Conservation (phyloP, 441 rosid genomes). For the Adansonia madagascariensis region DNA sequence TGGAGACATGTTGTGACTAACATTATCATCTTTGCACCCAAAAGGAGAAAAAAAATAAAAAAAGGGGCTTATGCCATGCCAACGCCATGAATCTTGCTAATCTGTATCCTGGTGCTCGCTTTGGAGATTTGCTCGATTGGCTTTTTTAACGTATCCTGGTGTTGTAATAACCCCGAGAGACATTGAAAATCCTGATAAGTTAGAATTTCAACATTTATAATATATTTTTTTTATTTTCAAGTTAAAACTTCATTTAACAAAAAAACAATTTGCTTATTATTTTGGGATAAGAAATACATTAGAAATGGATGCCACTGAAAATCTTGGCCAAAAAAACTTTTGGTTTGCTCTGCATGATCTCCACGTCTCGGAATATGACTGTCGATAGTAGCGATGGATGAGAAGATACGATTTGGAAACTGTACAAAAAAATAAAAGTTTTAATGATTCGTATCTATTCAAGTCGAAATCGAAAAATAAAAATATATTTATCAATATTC, state of each 20-base stretch:
- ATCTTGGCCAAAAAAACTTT: background rate
- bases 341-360: background rate
- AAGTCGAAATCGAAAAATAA: too few relatives aligned
- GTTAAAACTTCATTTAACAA: too few relatives aligned
- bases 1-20: background rate
- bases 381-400: background rate
- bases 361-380: background rate
- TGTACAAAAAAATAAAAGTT: too few relatives aligned
- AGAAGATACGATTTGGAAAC: background rate
- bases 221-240: too few relatives aligned
- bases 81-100: conserved; percentile 12
- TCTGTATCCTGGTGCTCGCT: background rate
- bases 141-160: background rate
- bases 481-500: too few relatives aligned
- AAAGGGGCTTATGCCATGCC: background rate
- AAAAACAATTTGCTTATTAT: background rate
- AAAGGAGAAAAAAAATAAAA: background rate
- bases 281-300: background rate
- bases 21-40: conserved; percentile 6
- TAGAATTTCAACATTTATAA: too few relatives aligned
- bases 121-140: background rate
- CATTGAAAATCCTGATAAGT: background rate
- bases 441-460: too few relatives aligned
- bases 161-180: background rate
- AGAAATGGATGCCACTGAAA: too few relatives aligned